Evolutionary conservation across 176 grass and related monocot genomes (phyloP).

Genomic region (Ampelocalamus luodianensis): DNA sequence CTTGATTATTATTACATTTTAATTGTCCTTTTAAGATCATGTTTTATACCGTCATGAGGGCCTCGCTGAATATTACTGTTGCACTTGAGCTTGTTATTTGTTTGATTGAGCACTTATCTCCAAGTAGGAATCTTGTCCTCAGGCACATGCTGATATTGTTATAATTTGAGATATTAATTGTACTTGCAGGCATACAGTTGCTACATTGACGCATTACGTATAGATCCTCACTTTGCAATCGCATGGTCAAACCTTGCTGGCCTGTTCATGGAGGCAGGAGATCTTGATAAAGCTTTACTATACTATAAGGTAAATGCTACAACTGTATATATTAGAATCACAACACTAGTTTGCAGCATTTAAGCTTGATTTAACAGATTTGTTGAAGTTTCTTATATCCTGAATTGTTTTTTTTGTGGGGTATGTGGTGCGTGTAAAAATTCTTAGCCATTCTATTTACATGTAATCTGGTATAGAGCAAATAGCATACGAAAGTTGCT

Average conservation of each 20-base stretch:
- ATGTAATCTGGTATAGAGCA: not conserved
- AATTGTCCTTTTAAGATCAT: not conserved
- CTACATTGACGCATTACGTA: constrained; percentile 78
- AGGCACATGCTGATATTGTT: not conserved
- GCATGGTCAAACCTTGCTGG: constrained; percentile 98
- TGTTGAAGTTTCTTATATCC: not conserved
- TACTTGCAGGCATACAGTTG: constrained; percentile 79
- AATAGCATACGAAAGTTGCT: not conserved
- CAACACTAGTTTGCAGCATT: not conserved
- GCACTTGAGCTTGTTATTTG: constrained; percentile 7
- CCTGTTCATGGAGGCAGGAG: constrained; percentile 92
- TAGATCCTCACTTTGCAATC: constrained; percentile 95
- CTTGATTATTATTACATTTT: not conserved
- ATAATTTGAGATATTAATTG: constrained; percentile 23
- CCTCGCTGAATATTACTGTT: not conserved
- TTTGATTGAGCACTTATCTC: not conserved
- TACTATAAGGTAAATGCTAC: constrained; percentile 78
- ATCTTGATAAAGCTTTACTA: constrained; percentile 74
- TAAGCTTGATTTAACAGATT: not conserved
- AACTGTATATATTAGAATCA: not conserved
- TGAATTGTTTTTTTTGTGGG: constrained; percentile 27
- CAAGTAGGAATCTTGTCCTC: not conserved
- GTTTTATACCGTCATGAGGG: not conserved
- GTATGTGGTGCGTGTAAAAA: not conserved
- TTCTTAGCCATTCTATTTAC: not conserved